Conservation (phyloP, 345 rosid genomes). For the Chamaenerion angustifolium region DNA sequence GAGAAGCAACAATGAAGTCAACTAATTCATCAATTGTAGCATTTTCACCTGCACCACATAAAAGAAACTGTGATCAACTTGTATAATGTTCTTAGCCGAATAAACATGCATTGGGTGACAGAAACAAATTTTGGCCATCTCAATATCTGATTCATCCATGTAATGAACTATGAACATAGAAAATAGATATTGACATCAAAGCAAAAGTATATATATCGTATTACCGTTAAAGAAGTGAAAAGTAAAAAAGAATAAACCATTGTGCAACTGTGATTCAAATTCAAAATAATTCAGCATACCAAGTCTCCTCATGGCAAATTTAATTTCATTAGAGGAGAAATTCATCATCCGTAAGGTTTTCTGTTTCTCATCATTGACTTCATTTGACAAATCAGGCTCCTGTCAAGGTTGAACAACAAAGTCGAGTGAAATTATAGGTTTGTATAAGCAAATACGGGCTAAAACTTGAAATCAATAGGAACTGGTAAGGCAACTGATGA, state of each 20-base stretch:
- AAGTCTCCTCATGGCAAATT: constrained; percentile 60
- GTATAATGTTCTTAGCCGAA: too few relatives aligned
- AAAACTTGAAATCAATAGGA: too few relatives aligned
- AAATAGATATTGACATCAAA: too few relatives aligned
- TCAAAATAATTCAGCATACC: constrained; percentile 26
- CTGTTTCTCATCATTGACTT: constrained; percentile 30
- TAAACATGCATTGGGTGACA: too few relatives aligned
- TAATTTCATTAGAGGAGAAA: constrained; percentile 48
- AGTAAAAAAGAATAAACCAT: not conserved
- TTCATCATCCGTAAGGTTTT: constrained; percentile 53
- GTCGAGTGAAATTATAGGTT: not conserved
- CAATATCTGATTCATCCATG: too few relatives aligned
- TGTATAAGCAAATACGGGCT: too few relatives aligned
- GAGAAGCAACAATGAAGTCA: constrained; percentile 77
- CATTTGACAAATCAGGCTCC: constrained; percentile 52
- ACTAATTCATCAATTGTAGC: constrained; percentile 53
- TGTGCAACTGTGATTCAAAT: not conserved
- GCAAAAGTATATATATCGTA: too few relatives aligned
- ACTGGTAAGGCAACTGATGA: too few relatives aligned
- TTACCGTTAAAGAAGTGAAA: not conserved
- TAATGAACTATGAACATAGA: too few relatives aligned
- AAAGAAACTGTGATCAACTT: not conserved
- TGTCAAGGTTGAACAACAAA: constrained; percentile 17
- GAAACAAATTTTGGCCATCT: too few relatives aligned
- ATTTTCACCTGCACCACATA: constrained; percentile 30